Evolutionary conservation across 2,329 filamentous ascomycete genomes (phyloP).

Genomic region (Albifimbria verrucaria): DNA sequence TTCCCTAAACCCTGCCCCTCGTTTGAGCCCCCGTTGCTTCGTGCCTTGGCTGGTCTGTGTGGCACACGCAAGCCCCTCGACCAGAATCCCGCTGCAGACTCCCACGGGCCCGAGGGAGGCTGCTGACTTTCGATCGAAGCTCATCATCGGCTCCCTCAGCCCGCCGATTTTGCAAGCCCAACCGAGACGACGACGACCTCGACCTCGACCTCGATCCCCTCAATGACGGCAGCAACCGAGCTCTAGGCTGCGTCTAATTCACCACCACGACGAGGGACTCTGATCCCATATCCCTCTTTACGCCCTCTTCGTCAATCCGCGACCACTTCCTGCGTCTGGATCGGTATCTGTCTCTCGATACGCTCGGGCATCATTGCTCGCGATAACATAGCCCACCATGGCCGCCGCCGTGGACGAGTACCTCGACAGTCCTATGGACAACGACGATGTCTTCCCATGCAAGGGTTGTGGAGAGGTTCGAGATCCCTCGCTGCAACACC

Average conservation of each 20-base stretch:
- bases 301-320: no score
- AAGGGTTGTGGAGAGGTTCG: conserved; percentile 89
- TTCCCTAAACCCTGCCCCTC: neutral
- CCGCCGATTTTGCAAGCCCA: neutral
- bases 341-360: neutral
- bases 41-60: neutral
- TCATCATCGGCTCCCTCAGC: neutral
- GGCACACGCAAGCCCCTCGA: neutral
- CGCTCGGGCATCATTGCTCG: neutral
- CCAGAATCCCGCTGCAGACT: neutral
- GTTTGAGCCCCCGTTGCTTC: neutral
- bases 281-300: neutral
- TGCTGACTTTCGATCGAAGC: neutral
- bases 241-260: neutral
- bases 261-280: neutral
- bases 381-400: conserved; percentile 30
- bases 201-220: no score
- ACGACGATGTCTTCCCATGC: conserved; percentile 82
- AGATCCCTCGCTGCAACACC: conserved; percentile 10
- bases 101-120: neutral
- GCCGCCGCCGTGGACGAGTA: conserved; percentile 57
- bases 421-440: conserved; percentile 65
- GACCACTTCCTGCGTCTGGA: no score
- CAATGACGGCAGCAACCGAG: neutral
- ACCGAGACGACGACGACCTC: no score